phyloP scores from a whole-genome alignment of 1,139 yeast species.

The Pichiaceae sp. region DNA sequence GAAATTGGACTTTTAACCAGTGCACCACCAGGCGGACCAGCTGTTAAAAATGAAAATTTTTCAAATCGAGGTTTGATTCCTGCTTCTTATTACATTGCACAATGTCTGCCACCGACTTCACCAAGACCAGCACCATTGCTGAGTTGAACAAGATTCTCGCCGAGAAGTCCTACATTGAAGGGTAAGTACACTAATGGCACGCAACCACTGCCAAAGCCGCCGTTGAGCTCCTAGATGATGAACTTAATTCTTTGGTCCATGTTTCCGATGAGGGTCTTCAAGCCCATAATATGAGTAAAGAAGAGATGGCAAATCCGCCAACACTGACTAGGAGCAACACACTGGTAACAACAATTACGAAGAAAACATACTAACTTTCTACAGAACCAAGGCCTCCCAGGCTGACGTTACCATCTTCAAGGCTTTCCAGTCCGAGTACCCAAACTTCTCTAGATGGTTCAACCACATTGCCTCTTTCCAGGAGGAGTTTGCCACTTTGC shows the following conservation, averaged over 20 bases:
- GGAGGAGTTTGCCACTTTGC: slow-evolving; percentile 74
- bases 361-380: slow-evolving; percentile 2
- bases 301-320: slow-evolving; percentile 18
- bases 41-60: too few relatives aligned
- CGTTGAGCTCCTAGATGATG: slow-evolving; percentile 39
- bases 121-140: slow-evolving; percentile 73
- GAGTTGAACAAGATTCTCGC: slow-evolving; percentile 82
- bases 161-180: slow-evolving; percentile 89
- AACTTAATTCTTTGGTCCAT: slow-evolving; percentile 78
- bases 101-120: slow-evolving; percentile 76
- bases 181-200: slow-evolving; percentile 48
- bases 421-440: slow-evolving; percentile 91
- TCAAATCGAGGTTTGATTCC: slow-evolving; percentile 3
- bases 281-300: slow-evolving; percentile 92
- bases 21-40: not conserved
- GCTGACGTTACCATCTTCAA: slow-evolving; percentile 93
- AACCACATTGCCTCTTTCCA: slow-evolving; percentile 93
- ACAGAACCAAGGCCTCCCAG: slow-evolving; percentile 78
- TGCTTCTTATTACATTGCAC: slow-evolving; percentile 8
- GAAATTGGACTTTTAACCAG: too few relatives aligned
- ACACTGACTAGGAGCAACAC: not conserved
- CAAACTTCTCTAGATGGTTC: slow-evolving; percentile 96
- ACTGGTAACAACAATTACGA: too few relatives aligned
- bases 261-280: slow-evolving; percentile 86
- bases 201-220: not conserved